These are phyloP conservation scores for Candida pini DNA, from an alignment of 805 yeast genomes.

Conservation along the genomic window DNA sequence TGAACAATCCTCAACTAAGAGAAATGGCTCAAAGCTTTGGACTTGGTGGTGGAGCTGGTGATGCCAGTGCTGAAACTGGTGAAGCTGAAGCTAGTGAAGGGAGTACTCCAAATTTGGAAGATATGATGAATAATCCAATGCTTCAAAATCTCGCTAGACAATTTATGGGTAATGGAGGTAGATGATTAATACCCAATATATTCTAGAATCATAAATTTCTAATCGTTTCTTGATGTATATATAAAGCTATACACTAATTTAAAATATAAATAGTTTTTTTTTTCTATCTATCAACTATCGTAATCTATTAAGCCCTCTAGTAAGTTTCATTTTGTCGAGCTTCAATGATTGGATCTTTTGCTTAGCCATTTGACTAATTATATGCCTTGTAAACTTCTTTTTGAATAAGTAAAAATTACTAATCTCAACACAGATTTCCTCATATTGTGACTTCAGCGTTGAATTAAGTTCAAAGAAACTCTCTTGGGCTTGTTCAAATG, in stretches of 20 bases:
- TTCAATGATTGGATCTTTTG: conserved; percentile 25
- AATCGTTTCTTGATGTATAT: neutral
- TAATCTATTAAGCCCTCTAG: too few species aligned
- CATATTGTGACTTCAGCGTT: conserved; percentile 52
- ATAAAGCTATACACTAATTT: too few species aligned
- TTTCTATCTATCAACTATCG: too few species aligned
- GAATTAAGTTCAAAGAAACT: conserved; percentile 38
- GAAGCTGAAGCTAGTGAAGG: conserved; percentile 16
- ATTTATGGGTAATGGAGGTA: conserved; percentile 52
- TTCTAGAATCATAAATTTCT: neutral
- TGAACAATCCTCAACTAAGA: conserved; percentile 75
- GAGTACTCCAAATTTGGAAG: conserved; percentile 50
- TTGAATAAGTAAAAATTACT: conserved; percentile 53
- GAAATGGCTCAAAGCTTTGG: conserved; percentile 80
- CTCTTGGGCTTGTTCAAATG: conserved; percentile 35
- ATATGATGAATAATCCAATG: conserved; percentile 77
- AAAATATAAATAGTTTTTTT: too few species aligned
- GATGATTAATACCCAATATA: conserved; percentile 8
- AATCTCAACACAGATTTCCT: conserved; percentile 55
- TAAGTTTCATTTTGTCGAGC: conserved; percentile 8
- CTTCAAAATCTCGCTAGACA: conserved; percentile 64
- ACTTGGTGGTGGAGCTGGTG: conserved; percentile 49
- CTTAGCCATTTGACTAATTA: conserved; percentile 30
- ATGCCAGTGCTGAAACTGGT: conserved; percentile 17
- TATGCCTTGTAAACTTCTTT: conserved; percentile 33